Base-by-base conservation (phyloP, 139 green algal genomes). In the Picochlorum sp. region DNA sequence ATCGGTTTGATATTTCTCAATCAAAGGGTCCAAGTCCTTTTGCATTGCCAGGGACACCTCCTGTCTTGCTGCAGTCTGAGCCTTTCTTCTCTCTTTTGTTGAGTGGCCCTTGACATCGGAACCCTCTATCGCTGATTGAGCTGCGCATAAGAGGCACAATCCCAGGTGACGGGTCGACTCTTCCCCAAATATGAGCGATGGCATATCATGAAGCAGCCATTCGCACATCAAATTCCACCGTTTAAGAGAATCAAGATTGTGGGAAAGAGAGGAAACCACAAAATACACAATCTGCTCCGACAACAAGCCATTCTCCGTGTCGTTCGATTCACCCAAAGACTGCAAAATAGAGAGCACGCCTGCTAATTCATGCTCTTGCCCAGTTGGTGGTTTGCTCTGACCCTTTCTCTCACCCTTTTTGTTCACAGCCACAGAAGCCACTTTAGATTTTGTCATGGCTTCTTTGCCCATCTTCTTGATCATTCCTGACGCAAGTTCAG, bases 401-500 rank as follows among this genome's bases (percentile, higher is more conserved):
- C 18, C 16, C 18, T 21, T 21, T 21, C 15, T 52, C 47, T 52
- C 18, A 18, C 47, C 47, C 47, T 52, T 52, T 52, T 52, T 52
- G 18, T 52, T 52, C 6, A 52, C 34, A 41, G 34, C 34, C 34
- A 41, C 34, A 0, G 34, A 52, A 20, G 47, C 47, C 5, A 24
- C 18, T 52, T 52, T 52, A 52, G 47, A 52, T 7, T 21, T 52
- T 21, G 47, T 21, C 16, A 52, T 52, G 16, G 47, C 18, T 21
- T 52, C 18, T 21, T 61, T 44, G 6, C 69, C 84, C 24, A 77
- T 63, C 21, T 83, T 68, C 49, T 77, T 51, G 46, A 93, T 76
- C 66, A 88, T 61, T 30, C 65, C 60, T 11, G 69, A 73, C 24
- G 82, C 83, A 61, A 92, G 77, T 34, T 76, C 80, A 24, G 85